These are phyloP conservation scores for Zoysia matrella DNA, from an alignment of 202 grass and related monocot species.

Conservation along the genomic window DNA sequence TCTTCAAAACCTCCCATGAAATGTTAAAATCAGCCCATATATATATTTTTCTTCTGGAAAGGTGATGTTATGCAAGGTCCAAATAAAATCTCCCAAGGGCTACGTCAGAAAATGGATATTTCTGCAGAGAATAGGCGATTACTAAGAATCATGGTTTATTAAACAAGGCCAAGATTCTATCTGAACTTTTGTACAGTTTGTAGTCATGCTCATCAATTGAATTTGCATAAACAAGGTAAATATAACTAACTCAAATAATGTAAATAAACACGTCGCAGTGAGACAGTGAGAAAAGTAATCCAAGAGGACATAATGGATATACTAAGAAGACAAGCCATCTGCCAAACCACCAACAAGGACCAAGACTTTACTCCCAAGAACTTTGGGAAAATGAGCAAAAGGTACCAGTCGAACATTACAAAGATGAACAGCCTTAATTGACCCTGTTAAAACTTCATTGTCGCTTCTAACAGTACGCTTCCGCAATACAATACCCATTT, in stretches of 20 bases:
- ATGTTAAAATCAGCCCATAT: constrained; percentile 91
- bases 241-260: neutral
- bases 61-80: constrained; percentile 36
- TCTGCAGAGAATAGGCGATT: constrained; percentile 33
- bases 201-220: neutral
- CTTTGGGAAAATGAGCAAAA: neutral
- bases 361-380: neutral
- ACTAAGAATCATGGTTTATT: constrained; percentile 1
- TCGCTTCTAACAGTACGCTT: neutral
- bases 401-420: constrained; percentile 9
- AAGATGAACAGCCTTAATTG: neutral
- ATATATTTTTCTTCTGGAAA: constrained; percentile 49
- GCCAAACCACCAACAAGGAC: neutral
- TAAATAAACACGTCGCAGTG: constrained; percentile 2
- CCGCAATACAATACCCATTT: no score
- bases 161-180: constrained; percentile 31
- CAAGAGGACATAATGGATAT: neutral
- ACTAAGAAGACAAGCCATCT: neutral
- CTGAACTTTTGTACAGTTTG: neutral
- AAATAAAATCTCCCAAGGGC: constrained; percentile 33
- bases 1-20: constrained; percentile 98
- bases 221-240: constrained; percentile 16
- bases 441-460: neutral
- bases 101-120: constrained; percentile 14
- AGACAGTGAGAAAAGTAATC: constrained; percentile 10